Conservation (phyloP, 352 stramenopile genomes). For the Globisporangium sylvaticum region DNA sequence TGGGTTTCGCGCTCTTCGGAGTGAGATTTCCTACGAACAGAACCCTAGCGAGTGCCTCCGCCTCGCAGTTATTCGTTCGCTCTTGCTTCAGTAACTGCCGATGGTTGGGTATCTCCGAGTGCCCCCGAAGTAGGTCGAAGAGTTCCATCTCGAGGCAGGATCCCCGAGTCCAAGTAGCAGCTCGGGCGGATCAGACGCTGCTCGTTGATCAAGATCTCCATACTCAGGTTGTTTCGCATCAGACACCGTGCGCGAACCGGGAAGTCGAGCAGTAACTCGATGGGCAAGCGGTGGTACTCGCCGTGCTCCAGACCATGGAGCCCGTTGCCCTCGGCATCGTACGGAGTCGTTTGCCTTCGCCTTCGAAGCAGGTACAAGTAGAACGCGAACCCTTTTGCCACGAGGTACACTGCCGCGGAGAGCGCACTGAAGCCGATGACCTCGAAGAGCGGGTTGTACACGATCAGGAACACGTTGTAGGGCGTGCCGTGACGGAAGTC, state of each 20-base stretch:
- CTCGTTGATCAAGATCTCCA: constrained; percentile 12
- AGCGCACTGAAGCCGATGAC: constrained; percentile 8
- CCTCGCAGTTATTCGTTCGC: no score
- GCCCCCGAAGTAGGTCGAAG: not conserved
- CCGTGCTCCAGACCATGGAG: constrained; percentile 10
- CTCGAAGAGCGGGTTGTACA: constrained; percentile 21
- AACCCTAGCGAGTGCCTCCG: no score
- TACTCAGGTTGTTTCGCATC: constrained; percentile 14
- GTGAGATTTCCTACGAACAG: no score
- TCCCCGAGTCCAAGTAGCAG: constrained; percentile 14
- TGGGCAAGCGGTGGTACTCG: constrained; percentile 14
- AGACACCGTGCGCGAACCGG: constrained; percentile 12
- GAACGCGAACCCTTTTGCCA: not conserved
- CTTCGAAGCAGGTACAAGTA: not conserved
- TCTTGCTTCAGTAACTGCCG: not conserved
- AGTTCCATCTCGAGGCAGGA: constrained; percentile 8
- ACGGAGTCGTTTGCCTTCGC: not conserved
- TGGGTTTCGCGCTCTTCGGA: no score
- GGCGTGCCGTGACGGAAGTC: constrained; percentile 15
- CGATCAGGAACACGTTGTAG: constrained; percentile 9
- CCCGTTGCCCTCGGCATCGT: constrained; percentile 1
- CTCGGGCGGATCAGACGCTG: constrained; percentile 11
- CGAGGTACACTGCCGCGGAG: constrained; percentile 5
- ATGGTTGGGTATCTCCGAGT: not conserved
- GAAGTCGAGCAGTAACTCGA: constrained; percentile 15